Evolutionary conservation across 129 eudicot species (phyloP).

Genomic region (Artemisia tridentata): DNA sequence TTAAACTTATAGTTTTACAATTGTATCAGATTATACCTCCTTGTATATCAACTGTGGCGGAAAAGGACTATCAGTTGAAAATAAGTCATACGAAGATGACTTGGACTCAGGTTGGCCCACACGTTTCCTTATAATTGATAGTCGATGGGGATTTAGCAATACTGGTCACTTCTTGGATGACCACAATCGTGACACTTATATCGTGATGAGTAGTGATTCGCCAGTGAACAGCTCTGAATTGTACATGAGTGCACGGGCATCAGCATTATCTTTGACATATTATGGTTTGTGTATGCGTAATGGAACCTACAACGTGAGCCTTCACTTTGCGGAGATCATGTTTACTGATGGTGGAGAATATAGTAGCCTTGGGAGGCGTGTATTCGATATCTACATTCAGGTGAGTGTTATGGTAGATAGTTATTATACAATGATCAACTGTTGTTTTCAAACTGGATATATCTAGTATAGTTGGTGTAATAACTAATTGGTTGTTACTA

Average conservation of each 20-base stretch:
- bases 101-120: constrained; percentile 39
- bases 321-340: constrained; percentile 77
- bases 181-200: constrained; percentile 1
- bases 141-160: constrained; percentile 73
- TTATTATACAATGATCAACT: neutral
- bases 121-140: constrained; percentile 25
- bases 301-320: constrained; percentile 67
- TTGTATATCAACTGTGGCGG: constrained; percentile 83
- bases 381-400: constrained; percentile 80
- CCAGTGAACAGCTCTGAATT: constrained; percentile 27
- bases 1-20: neutral
- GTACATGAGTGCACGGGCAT: constrained; percentile 50
- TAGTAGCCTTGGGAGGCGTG: constrained; percentile 70
- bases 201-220: constrained; percentile 17
- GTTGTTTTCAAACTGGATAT: neutral
- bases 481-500: neutral
- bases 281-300: constrained; percentile 61
- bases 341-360: constrained; percentile 46
- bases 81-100: constrained; percentile 44
- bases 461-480: neutral
- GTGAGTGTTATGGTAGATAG: constrained; percentile 23
- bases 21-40: constrained; percentile 40
- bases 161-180: constrained; percentile 69
- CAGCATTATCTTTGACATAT: constrained; percentile 73
- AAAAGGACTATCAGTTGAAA: constrained; percentile 19